Percentiles rank a stretch among this genome's conserved stretches.
Evolutionary conservation across 768 basidiomycete genomes (phyloP).

Genomic region (Dentipellis sp.): DNA sequence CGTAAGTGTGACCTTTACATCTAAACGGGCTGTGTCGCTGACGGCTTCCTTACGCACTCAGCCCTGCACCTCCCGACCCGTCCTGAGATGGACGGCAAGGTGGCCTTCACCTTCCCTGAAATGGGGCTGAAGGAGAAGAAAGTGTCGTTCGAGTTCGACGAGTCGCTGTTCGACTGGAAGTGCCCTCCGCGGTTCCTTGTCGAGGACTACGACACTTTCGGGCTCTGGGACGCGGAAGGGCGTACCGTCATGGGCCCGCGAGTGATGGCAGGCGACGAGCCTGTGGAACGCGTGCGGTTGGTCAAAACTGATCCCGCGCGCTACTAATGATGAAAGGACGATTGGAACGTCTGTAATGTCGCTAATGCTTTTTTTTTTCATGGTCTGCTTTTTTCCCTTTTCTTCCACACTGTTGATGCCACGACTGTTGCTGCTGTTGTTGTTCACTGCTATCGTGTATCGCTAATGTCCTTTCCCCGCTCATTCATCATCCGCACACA

Average conservation of each 20-base stretch:
- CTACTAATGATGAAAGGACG: too few species aligned
- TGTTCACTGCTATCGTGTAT: too few species aligned
- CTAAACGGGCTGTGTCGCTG: background rate
- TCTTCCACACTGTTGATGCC: background rate
- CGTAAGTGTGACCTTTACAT: background rate
- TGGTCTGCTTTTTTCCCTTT: background rate
- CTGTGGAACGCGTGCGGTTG: too few species aligned
- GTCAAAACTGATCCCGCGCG: too few species aligned
- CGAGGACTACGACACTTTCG: background rate
- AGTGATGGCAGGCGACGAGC: too few species aligned
- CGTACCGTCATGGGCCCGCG: too few species aligned
- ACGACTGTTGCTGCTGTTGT: too few species aligned
- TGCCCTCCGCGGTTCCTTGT: background rate
- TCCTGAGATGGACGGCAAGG: background rate
- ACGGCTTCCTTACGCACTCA: background rate
- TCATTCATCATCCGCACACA: too few species aligned
- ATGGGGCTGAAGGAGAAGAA: background rate
- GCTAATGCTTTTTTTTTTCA: background rate
- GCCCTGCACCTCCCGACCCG: background rate
- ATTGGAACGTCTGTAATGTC: background rate
- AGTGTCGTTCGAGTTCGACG: background rate
- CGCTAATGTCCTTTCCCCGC: too few species aligned
- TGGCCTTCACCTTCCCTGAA: too few species aligned
- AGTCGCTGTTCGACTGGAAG: background rate
- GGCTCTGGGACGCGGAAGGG: too few species aligned